Percentiles rank a stretch among this genome's conserved stretches.
These are phyloP conservation scores for Corrigiola litoralis DNA, from an alignment of 179 eudicot genomes.

Conservation along the genomic window DNA sequence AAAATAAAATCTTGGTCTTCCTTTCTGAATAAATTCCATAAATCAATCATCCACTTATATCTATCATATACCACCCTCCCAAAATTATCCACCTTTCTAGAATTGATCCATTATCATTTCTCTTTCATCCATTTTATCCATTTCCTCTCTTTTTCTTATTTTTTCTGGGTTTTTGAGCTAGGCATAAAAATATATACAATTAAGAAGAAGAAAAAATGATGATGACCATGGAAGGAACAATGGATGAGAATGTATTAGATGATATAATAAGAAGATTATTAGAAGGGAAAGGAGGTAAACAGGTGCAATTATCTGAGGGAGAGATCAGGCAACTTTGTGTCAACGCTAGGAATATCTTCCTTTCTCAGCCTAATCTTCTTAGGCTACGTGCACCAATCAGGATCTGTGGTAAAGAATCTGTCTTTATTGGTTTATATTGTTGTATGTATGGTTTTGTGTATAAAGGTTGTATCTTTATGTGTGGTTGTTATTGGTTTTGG, in stretches of 20 bases:
- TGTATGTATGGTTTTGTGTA: not conserved
- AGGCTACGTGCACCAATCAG: conserved; percentile 67
- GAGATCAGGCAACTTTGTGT: conserved; percentile 95
- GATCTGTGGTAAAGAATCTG: conserved; percentile 62
- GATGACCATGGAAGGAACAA: conserved; percentile 88
- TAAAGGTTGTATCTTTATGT: not conserved
- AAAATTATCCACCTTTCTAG: too few relatives aligned
- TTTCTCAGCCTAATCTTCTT: conserved; percentile 82
- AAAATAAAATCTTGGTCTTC: too few relatives aligned
- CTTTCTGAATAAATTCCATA: too few relatives aligned
- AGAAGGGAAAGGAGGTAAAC: conserved; percentile 83
- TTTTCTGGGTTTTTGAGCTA: conserved; percentile 12
- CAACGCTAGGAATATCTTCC: conserved; percentile 77
- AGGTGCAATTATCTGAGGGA: conserved; percentile 81
- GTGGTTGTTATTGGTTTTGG: not conserved
- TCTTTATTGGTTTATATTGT: not conserved
- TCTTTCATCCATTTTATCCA: conserved; percentile 12
- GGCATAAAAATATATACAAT: too few relatives aligned
- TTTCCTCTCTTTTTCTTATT: not conserved
- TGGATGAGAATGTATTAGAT: conserved; percentile 73
- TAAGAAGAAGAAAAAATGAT: conserved; percentile 28
- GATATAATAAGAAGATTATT: conserved; percentile 75
- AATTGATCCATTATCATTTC: conserved; percentile 8
- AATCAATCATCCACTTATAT: too few relatives aligned
- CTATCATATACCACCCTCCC: too few relatives aligned